phyloP scores from a whole-genome alignment of 2,329 filamentous ascomycete species.

The Dissoconium aciculare region DNA sequence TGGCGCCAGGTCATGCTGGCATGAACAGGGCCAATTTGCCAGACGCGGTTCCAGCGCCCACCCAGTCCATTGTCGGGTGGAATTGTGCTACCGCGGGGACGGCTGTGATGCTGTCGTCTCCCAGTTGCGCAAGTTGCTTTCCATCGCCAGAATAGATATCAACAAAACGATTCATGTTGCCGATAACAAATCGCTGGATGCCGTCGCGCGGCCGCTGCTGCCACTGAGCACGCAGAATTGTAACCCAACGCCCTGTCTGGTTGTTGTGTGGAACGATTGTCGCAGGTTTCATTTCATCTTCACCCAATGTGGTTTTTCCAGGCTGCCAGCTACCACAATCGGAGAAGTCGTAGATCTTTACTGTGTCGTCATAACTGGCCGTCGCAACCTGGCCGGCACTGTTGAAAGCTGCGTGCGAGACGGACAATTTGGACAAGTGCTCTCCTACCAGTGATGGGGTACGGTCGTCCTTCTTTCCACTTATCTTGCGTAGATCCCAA shows the following conservation, averaged over 20 bases:
- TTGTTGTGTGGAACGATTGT: constrained; percentile 73
- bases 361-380: constrained; percentile 82
- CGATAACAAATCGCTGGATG: constrained; percentile 78
- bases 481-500: constrained; percentile 79
- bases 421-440: constrained; percentile 67
- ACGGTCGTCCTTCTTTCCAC: constrained; percentile 41
- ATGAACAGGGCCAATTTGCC: constrained; percentile 89
- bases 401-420: constrained; percentile 88
- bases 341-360: constrained; percentile 77
- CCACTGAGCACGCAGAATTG: constrained; percentile 78
- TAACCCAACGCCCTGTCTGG: constrained; percentile 89
- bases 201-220: constrained; percentile 63
- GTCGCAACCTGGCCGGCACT: constrained; percentile 74
- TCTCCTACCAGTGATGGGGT: constrained; percentile 61
- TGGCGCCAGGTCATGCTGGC: constrained; percentile 17
- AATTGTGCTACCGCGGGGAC: constrained; percentile 88
- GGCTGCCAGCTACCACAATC: constrained; percentile 33
- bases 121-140: constrained; percentile 75
- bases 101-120: constrained; percentile 79
- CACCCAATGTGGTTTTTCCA: constrained; percentile 31
- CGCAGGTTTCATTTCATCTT: constrained; percentile 52
- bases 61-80: constrained; percentile 77
- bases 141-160: constrained; percentile 75
- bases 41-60: constrained; percentile 78
- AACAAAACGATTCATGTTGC: constrained; percentile 83